A percentile compares a stretch with the other conserved stretches of the same genome.
These are phyloP conservation scores for Daldinia eschscholtzii DNA, from an alignment of 2,329 filamentous ascomycete species.

Conservation along the genomic window DNA sequence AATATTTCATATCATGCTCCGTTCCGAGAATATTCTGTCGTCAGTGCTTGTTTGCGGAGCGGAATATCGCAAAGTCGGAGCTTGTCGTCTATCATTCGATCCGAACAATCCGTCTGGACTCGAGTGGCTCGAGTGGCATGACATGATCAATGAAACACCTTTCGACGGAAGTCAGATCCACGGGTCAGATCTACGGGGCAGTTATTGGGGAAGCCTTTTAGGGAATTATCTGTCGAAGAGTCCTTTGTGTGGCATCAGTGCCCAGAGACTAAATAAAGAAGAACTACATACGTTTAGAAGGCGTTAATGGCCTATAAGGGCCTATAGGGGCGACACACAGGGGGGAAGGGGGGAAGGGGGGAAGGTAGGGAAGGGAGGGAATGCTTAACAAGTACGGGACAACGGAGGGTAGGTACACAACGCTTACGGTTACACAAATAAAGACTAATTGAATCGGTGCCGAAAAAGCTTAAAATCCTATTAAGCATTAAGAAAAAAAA, in stretches of 20 bases:
- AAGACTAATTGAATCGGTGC: slow-evolving; percentile 15
- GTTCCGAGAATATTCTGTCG: background rate
- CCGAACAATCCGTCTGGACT: slow-evolving; percentile 10
- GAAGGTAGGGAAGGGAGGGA: background rate
- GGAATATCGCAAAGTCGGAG: slow-evolving; percentile 17
- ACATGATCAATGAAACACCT: slow-evolving; percentile 32
- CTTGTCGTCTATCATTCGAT: slow-evolving; percentile 28
- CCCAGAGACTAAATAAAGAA: background rate
- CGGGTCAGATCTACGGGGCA: slow-evolving; percentile 1
- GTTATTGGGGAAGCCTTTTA: slow-evolving; percentile 21
- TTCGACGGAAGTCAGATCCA: background rate
- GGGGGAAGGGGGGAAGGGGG: background rate
- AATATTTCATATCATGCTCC: background rate
- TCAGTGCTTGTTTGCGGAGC: slow-evolving; percentile 20
- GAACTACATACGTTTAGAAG: background rate
- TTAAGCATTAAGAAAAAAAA: too few species aligned
- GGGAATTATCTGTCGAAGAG: slow-evolving; percentile 24
- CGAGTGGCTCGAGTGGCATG: background rate
- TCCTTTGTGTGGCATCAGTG: slow-evolving; percentile 7
- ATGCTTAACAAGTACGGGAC: background rate
- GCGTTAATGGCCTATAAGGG: background rate
- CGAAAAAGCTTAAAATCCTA: slow-evolving; percentile 12
- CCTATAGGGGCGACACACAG: background rate
- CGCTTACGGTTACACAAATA: slow-evolving; percentile 28
- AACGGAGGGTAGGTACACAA: slow-evolving; percentile 10